These are phyloP conservation scores for Neurospora sp. DNA, from an alignment of 495 filamentous ascomycete species.

Conservation along the genomic window DNA sequence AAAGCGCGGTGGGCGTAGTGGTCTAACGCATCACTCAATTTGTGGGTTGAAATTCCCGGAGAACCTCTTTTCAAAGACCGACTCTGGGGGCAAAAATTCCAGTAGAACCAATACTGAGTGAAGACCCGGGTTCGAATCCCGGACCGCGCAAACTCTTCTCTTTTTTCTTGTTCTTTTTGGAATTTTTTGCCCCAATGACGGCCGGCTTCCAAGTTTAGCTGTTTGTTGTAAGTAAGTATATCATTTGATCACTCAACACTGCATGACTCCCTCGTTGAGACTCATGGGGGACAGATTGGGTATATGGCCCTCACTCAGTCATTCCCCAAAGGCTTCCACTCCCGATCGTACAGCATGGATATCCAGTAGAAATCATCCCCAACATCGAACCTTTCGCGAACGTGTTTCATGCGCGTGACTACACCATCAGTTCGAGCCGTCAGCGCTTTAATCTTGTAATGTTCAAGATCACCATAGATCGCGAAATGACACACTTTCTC, in stretches of 20 bases:
- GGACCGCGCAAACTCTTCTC: not conserved
- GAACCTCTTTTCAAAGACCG: not conserved
- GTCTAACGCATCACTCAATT: not conserved
- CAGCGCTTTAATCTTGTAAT: not conserved
- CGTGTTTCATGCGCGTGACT: slow-evolving; percentile 6
- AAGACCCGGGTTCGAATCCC: not conserved
- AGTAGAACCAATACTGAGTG: not conserved
- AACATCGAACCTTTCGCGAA: slow-evolving; percentile 3
- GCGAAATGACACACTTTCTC: not conserved
- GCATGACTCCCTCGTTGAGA: too few species aligned
- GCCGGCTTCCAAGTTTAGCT: too few species aligned
- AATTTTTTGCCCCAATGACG: too few species aligned
- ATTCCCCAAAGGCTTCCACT: slow-evolving; percentile 12
- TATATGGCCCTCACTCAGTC: not conserved
- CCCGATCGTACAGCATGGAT: slow-evolving; percentile 17
- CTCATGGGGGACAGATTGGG: not conserved
- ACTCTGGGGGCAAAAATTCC: not conserved
- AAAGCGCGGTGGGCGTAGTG: not conserved
- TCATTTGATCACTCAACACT: too few species aligned
- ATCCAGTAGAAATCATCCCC: slow-evolving; percentile 19
- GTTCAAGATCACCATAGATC: not conserved
- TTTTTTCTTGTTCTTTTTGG: not conserved
- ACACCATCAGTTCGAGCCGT: not conserved
- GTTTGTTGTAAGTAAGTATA: not conserved
- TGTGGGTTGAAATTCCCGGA: not conserved